Conservation (phyloP, 306 rosid genomes). For the Gynostemma pentaphyllum region DNA sequence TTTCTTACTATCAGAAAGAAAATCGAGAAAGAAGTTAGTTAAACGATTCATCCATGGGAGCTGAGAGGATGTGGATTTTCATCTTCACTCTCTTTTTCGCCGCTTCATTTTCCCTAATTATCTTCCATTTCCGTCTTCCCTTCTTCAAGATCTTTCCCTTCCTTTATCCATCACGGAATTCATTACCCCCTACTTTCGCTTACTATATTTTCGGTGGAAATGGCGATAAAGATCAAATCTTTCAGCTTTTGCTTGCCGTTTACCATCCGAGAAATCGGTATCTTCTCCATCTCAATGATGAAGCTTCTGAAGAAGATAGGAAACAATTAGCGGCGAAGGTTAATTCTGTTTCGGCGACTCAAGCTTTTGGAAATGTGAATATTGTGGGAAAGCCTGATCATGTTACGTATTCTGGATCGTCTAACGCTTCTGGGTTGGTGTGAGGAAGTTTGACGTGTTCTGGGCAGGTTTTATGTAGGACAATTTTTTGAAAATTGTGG, state of each 20-base stretch:
- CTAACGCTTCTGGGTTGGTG: too few relatives aligned
- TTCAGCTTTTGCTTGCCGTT: conserved; percentile 69
- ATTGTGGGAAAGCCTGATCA: conserved; percentile 80
- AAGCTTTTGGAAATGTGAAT: conserved; percentile 76
- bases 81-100: conserved; percentile 66
- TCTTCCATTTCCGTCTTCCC: conserved; percentile 64
- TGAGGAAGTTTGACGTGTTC: too few relatives aligned
- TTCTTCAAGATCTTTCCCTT: conserved; percentile 50
- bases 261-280: conserved; percentile 87
- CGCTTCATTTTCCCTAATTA: conserved; percentile 40
- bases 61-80: conserved; percentile 79
- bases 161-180: conserved; percentile 53
- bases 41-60: conserved; percentile 44
- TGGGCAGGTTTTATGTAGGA: too few relatives aligned
- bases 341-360: conserved; percentile 54
- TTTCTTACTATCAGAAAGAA: too few relatives aligned
- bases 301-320: conserved; percentile 61
- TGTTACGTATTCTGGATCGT: conserved; percentile 64
- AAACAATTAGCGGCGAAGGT: conserved; percentile 21
- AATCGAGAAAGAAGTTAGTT: neutral
- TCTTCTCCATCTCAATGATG: conserved; percentile 60
- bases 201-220: conserved; percentile 67
- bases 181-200: conserved; percentile 81
- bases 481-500: too few relatives aligned
- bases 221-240: conserved; percentile 64